phyloP scores from a whole-genome alignment of 2,329 filamentous ascomycete genomes.

The Fusarium succisae region DNA sequence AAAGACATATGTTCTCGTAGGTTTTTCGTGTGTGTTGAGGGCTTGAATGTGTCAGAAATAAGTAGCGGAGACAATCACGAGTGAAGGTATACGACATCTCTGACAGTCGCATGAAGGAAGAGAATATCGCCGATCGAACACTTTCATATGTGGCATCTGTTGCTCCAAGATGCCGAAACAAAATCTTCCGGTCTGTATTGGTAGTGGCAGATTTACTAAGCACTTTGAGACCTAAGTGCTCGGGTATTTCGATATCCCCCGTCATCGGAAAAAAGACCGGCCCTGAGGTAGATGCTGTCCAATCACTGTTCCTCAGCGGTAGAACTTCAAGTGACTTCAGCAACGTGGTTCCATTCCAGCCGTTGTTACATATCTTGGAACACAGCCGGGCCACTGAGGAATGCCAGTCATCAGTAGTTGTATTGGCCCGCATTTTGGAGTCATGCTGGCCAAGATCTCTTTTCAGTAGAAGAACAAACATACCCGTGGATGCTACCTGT shows the following conservation, averaged over 20 bases:
- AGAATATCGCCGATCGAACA: neutral
- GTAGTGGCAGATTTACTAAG: neutral
- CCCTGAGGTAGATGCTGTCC: neutral
- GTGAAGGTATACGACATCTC: accelerated
- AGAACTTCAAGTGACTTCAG: neutral
- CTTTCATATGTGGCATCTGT: neutral
- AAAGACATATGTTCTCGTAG: accelerated
- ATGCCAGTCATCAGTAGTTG: conserved; percentile 22
- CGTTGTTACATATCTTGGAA: neutral
- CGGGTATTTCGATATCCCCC: neutral
- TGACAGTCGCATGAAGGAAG: accelerated
- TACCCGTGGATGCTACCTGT: accelerated
- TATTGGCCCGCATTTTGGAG: neutral
- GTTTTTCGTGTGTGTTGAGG: accelerated
- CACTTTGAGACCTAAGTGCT: neutral
- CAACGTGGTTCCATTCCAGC: accelerated
- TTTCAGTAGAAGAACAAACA: neutral
- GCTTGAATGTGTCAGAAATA: conserved; percentile 14
- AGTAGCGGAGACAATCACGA: neutral
- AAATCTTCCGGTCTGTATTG: neutral
- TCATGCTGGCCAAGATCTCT: neutral
- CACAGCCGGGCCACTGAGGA: neutral
- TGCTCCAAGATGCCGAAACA: conserved; percentile 16
- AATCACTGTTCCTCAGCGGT: conserved; percentile 2
- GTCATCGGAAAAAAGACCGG: conserved; percentile 14